A percentile compares a stretch with the other conserved stretches of the same genome.
These are phyloP conservation scores for Rhodotorula glutinis DNA, from an alignment of 1,284 basidiomycete species.

Conservation along the genomic window DNA sequence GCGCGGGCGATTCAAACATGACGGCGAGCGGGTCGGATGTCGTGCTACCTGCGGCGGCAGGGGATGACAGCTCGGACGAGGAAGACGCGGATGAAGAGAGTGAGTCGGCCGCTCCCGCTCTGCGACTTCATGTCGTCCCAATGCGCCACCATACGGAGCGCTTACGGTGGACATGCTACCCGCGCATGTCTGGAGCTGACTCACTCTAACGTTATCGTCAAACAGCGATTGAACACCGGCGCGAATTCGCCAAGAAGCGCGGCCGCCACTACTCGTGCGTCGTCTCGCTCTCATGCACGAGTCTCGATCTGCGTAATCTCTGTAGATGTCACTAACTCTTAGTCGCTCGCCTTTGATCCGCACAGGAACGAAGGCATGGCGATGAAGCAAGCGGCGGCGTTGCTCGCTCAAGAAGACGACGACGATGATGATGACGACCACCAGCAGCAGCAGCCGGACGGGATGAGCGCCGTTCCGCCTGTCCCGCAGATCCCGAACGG, in stretches of 20 bases:
- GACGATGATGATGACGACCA: constrained; percentile 12
- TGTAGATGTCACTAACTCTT: no score
- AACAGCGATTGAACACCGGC: constrained; percentile 37
- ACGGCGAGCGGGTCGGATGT: constrained; percentile 5
- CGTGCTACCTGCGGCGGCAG: constrained; percentile 14
- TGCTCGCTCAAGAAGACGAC: constrained; percentile 26
- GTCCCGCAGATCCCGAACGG: constrained; percentile 20
- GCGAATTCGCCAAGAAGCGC: constrained; percentile 32
- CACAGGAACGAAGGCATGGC: constrained; percentile 10
- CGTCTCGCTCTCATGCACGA: no score
- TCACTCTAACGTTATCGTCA: no score
- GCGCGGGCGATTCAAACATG: background rate
- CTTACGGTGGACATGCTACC: no score
- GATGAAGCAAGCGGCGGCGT: constrained; percentile 31
- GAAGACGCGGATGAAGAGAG: constrained; percentile 39
- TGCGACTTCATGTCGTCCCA: no score
- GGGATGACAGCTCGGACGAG: constrained; percentile 30
- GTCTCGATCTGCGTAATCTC: background rate
- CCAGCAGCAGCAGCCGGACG: background rate
- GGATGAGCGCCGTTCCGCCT: constrained; percentile 12
- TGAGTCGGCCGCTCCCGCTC: constrained; percentile 10
- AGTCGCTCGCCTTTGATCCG: background rate
- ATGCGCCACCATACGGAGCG: no score
- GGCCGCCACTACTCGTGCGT: constrained; percentile 35
- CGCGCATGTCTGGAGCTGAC: no score